Base-by-base conservation (phyloP, 75 land plant genomes). In the Cupressus sempervirens region DNA sequence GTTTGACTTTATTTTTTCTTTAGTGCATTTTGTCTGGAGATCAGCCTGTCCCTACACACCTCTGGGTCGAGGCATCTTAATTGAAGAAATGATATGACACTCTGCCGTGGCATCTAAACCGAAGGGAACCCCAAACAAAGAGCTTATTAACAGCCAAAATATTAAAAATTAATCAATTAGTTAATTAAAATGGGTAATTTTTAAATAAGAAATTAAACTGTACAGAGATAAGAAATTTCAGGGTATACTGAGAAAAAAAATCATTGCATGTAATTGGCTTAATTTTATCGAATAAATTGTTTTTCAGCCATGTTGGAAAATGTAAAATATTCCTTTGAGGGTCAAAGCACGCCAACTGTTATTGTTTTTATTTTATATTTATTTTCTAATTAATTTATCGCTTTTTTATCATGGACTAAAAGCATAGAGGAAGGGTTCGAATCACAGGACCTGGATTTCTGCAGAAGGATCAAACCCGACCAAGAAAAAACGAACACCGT, bases 401-500 rank as follows among this genome's bases (percentile, higher is more conserved):
- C 53, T 50, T 50, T 13, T 50, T 50, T 50, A 13, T 50, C 15
- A 30, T 46, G 83, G 52, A 20, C 50, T 46, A 15, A 82, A 52
- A 82, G 40, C 30, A 34, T 52, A 53, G 7, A 82, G 23, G 29
- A n/a, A 46, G 29, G 32, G 50, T 45, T 40, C n/a, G 12, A 23
- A 43, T n/a, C 23, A 75, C 26, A 2, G 50, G 23, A 79, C 81
- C 95, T 93, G 86, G 16, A 34, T 81, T 53, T 93, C 87, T 43
- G 84, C 79, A 45, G 88, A 52, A 40, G 92, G 84, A 82, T 93
- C 93, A 88, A 94, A 94, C 14, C 96, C 96, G 76, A 90, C 76
- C 65, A 94, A 95, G 18, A 87, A 83, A 83, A 94, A 94, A 16
- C 91, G 86, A 18, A 94, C 89, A 23, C 96, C 96, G 13, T 86